Conservation (phyloP, 2,329 filamentous ascomycete species). For the Diaporthe aspalathi region DNA sequence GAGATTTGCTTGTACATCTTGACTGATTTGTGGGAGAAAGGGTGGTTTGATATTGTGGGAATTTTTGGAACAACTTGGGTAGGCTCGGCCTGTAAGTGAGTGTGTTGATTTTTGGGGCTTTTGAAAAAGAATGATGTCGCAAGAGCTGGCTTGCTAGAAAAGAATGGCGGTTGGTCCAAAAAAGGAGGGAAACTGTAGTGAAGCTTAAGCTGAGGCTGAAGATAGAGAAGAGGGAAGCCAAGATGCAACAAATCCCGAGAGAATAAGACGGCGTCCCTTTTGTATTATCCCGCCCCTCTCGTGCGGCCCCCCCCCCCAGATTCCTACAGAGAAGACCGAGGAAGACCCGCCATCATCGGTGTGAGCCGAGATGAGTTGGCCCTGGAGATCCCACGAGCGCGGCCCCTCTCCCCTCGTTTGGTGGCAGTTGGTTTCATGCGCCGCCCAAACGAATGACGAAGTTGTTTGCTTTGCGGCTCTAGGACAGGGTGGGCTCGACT, state of each 20-base stretch:
- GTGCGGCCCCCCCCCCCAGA: neutral
- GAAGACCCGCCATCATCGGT: constrained; percentile 24
- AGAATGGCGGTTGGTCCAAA: constrained; percentile 39
- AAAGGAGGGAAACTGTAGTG: constrained; percentile 34
- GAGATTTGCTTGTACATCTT: constrained; percentile 41
- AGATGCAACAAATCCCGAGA: neutral
- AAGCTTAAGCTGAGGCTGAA: constrained; percentile 37
- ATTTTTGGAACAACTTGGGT: constrained; percentile 25
- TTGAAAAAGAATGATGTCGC: constrained; percentile 31
- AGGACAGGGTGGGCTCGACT: constrained; percentile 4
- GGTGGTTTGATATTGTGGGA: neutral
- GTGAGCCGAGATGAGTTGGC: constrained; percentile 37
- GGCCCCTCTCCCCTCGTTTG: neutral
- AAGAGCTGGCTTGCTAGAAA: constrained; percentile 40
- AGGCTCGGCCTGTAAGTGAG: constrained; percentile 39
- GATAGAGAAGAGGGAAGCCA: constrained; percentile 15
- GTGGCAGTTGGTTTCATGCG: constrained; percentile 27
- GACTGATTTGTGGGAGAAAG: neutral
- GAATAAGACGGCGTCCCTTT: constrained; percentile 23
- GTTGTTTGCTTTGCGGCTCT: constrained; percentile 24
- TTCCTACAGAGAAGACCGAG: neutral
- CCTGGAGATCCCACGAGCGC: constrained; percentile 6
- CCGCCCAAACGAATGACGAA: constrained; percentile 24
- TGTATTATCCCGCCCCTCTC: constrained; percentile 18
- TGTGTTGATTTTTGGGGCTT: constrained; percentile 20